Evolutionary conservation across 306 rosid genomes (phyloP), one percentile per base, ranked within the genome.

Genomic region (Trifolium subterraneum): DNA sequence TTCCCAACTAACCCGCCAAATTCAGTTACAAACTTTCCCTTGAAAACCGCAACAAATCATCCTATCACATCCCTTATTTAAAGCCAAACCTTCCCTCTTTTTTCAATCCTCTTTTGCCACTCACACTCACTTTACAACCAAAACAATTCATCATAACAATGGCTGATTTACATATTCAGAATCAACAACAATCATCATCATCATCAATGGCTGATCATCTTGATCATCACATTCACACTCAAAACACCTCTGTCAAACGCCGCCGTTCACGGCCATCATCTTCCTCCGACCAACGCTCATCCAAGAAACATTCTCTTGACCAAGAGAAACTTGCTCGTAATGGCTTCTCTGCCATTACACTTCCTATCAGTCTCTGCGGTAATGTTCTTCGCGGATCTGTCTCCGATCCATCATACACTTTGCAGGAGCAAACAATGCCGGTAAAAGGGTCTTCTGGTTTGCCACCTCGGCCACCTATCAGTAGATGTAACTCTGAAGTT

Each of bases 301-400:
- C 85, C 77, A 82, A 82, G 82, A 82, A 77, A 15, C 72, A 36
- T 1, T 73, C 58, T 29, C 52, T 19, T 6, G 77, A 78, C 42
- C 79, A 52, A 35, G 79, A 78, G 1, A 56, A 73, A 1, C 48
- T 16, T 14, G 10, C 50, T 2, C 50, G n/a, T 0, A 52, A 25
- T 33, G 86, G 86, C 29, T 82, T 78, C 79, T 78, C 86, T 9
- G 5, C 86, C 73, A 11, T 62, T 25, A 3, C 73, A 1, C 63
- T 82, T 64, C 86, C 86, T 11, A 4, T 76, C 67, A 59, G 48
- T 29, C 35, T 76, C 7, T 42, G 11, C 3, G 3, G 22, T 0
- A 75, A 78, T 1, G 79, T 62, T 35, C 79, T 77, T 16, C 79
- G 73, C 8, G 64, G 73, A 1, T 60, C 73, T 20, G 22, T 29